Evolutionary conservation across 2,329 filamentous ascomycete genomes (phyloP).

Genomic region (Aschersonia sp.): DNA sequence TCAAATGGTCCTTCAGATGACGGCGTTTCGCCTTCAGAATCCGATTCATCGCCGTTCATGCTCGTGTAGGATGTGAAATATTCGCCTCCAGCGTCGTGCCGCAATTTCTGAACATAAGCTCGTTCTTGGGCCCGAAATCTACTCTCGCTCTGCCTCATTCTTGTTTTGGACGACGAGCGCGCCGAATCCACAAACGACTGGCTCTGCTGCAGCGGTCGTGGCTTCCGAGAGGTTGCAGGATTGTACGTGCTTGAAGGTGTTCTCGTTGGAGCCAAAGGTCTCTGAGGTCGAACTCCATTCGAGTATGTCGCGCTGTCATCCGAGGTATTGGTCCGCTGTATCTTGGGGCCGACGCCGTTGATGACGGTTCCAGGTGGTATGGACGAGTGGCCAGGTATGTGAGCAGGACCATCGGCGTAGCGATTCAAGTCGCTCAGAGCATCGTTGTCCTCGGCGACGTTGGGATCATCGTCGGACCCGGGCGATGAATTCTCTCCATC

Average conservation of each 20-base stretch:
- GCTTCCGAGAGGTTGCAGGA: slow-evolving; percentile 44
- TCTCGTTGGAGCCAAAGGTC: slow-evolving; percentile 53
- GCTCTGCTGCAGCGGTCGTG: slow-evolving; percentile 18
- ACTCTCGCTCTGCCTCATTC: slow-evolving; percentile 29
- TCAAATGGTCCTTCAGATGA: slow-evolving; percentile 74
- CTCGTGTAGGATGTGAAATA: slow-evolving; percentile 58
- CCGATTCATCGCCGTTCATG: slow-evolving; percentile 58
- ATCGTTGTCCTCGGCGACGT: slow-evolving; percentile 33
- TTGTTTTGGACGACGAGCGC: slow-evolving; percentile 38
- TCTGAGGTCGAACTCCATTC: slow-evolving; percentile 36
- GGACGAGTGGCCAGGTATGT: slow-evolving; percentile 16
- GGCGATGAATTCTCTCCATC: slow-evolving; percentile 13
- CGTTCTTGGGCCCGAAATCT: slow-evolving; percentile 57
- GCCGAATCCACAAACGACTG: slow-evolving; percentile 26
- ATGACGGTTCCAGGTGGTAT: slow-evolving; percentile 22
- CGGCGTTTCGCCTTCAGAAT: slow-evolving; percentile 82
- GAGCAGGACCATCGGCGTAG: slow-evolving; percentile 26
- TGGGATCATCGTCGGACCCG: slow-evolving; percentile 22
- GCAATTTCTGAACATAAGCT: slow-evolving; percentile 83
- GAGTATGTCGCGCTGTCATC: slow-evolving; percentile 14
- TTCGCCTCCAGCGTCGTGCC: slow-evolving; percentile 50
- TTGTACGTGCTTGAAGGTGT: slow-evolving; percentile 73
- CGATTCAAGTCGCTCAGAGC: slow-evolving; percentile 28
- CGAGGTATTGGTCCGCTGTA: slow-evolving; percentile 21
- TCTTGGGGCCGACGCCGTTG: slow-evolving; percentile 23